Base-by-base conservation (phyloP, 768 basidiomycete species). In the Suillus luteus region DNA sequence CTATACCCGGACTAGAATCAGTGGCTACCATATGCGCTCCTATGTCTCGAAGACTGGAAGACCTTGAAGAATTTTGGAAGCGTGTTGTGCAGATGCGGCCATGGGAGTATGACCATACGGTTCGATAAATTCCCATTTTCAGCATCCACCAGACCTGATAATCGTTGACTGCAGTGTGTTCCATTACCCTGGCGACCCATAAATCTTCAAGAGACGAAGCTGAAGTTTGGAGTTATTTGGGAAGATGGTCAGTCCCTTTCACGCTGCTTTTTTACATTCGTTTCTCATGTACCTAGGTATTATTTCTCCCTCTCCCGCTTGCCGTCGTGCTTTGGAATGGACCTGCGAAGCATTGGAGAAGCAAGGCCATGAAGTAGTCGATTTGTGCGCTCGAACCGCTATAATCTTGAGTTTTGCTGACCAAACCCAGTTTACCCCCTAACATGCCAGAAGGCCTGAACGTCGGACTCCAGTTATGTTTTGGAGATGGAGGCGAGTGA, bases 391-490 rank as follows among this genome's bases (percentile, higher is more conserved):
- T 60, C 14, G 17, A 4, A 3, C 31, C n/a, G n/a, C 5, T 62
- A 8, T 37, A 17, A n/a, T 65, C 19, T 27, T 14, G 22, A 57
- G 11, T 27, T 40, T 27, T 22, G 2, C 40, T 54, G 31, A 60
- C 38, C 22, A 43, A 41, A 19, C 17, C 38, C 46, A 81, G 81
- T 60, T 67, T 65, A 11, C 77, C 86, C 33, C 86, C 86, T n/a
- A 72, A 79, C 58, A 77, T 86, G 31, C 66, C 74, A n/a, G 77
- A 81, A 52, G 82, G 85, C n/a, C 71, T 85, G 24, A 75, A 78
- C 59, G 78, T 84, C 37, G 85, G 83, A 11, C 81, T 86, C 66
- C 82, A 86, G 64, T 71, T 87, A 22, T 71, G 82, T 38, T 86
- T 88, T 70, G 78, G 83, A 5, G 86, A 88, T 57, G 85, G 83